Conservation (phyloP, 176 grass and related monocot genomes). For the Aegilops sharonensis region DNA sequence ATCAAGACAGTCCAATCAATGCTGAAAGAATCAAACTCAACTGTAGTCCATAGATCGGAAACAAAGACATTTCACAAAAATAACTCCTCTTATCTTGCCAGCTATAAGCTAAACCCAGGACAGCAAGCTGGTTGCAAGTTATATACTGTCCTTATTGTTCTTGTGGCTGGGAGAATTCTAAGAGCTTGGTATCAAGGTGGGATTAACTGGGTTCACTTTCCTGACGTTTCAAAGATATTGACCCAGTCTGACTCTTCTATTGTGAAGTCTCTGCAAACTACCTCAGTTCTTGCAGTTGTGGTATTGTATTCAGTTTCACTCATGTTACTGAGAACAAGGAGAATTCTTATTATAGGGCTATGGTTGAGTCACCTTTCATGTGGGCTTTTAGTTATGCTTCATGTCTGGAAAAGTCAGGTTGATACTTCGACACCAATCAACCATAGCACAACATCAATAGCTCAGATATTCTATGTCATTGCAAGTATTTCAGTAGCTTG, state of each 20-base stretch:
- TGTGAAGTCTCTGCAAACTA: constrained; percentile 69
- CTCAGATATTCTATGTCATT: constrained; percentile 59
- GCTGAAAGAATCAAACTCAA: constrained; percentile 44
- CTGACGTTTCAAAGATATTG: constrained; percentile 87
- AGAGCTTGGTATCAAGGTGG: constrained; percentile 98
- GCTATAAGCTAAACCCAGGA: constrained; percentile 14
- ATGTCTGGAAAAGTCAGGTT: constrained; percentile 51
- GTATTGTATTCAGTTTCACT: constrained; percentile 50
- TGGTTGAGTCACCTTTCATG: constrained; percentile 53
- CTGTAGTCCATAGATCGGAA: constrained; percentile 17
- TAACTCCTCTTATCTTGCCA: constrained; percentile 17
- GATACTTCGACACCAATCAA: constrained; percentile 33
- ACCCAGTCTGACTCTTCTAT: constrained; percentile 48
- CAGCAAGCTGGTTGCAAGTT: constrained; percentile 33
- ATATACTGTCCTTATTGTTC: constrained; percentile 58
- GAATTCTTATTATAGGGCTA: constrained; percentile 37
- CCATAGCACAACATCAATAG: constrained; percentile 56
- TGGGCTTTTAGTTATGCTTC: constrained; percentile 63
- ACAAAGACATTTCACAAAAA: constrained; percentile 1
- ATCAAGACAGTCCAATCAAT: constrained; percentile 48
- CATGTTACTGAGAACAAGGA: constrained; percentile 29
- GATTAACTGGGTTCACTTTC: constrained; percentile 87
- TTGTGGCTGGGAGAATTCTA: constrained; percentile 78
- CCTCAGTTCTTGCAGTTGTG: constrained; percentile 51
- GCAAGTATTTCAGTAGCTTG: constrained; percentile 42